A percentile compares a stretch with the other conserved stretches of the same genome.
Evolutionary conservation across 129 eudicot genomes (phyloP).

Genomic region (Sambucus nigra): DNA sequence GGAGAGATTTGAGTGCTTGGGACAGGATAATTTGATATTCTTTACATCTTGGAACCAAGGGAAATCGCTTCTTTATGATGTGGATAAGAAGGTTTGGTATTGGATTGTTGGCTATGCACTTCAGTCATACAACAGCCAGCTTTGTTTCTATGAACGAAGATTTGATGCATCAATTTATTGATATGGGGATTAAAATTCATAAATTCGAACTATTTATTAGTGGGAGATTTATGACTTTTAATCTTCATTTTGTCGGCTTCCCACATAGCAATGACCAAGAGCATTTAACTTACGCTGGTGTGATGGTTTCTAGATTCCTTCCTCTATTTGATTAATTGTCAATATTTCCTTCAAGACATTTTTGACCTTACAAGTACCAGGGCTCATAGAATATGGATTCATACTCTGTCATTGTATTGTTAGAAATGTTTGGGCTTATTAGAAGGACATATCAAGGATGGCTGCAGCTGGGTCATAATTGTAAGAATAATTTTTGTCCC

Average conservation of each 20-base stretch:
- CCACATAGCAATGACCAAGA: not conserved
- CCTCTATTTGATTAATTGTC: constrained; percentile 1
- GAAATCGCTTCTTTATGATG: constrained; percentile 85
- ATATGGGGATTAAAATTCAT: not conserved
- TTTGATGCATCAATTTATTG: constrained; percentile 73
- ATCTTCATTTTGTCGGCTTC: not conserved
- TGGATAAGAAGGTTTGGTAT: constrained; percentile 88
- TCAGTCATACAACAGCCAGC: constrained; percentile 91
- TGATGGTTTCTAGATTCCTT: not conserved
- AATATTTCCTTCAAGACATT: not conserved
- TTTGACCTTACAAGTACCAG: not conserved
- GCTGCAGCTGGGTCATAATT: not conserved
- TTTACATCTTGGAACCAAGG: constrained; percentile 99
- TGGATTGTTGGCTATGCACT: constrained; percentile 96
- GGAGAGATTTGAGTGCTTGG: constrained; percentile 95
- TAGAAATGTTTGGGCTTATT: not conserved
- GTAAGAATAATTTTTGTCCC: constrained; percentile 11
- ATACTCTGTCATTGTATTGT: not conserved
- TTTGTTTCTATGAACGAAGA: constrained; percentile 95
- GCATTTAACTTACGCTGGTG: not conserved
- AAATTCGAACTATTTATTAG: not conserved
- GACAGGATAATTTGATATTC: constrained; percentile 91
- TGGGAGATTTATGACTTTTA: no score
- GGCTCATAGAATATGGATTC: not conserved
- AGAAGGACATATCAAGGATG: not conserved